phyloP scores from a whole-genome alignment of 352 stramenopile species.

The Pythium brachiatum region DNA sequence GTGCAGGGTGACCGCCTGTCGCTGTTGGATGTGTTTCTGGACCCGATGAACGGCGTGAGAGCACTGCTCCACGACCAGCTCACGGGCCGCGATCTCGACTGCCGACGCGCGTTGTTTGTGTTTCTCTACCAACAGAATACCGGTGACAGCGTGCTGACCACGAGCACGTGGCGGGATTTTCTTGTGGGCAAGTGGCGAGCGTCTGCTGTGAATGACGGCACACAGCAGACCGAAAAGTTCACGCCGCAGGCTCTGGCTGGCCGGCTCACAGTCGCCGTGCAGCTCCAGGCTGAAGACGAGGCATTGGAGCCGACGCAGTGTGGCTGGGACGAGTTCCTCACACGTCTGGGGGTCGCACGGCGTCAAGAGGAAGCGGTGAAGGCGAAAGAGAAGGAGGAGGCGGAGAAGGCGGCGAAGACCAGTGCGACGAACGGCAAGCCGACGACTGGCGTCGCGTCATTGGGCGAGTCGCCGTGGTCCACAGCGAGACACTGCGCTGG shows the following conservation, averaged over 20 bases:
- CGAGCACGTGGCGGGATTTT: slow-evolving; percentile 47
- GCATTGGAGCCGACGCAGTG: slow-evolving; percentile 4
- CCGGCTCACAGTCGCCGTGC: slow-evolving; percentile 41
- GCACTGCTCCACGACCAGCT: slow-evolving; percentile 47
- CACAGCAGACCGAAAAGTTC: slow-evolving; percentile 40
- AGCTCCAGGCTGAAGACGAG: slow-evolving; percentile 7
- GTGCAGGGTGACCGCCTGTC: slow-evolving; percentile 42
- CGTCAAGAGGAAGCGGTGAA: background rate
- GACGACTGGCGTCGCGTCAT: background rate
- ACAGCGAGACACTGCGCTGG: no score
- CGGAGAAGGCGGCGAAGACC: background rate
- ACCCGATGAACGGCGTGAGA: slow-evolving; percentile 65
- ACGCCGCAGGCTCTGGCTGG: slow-evolving; percentile 68
- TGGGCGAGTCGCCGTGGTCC: background rate
- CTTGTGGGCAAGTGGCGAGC: slow-evolving; percentile 48
- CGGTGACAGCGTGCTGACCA: slow-evolving; percentile 6
- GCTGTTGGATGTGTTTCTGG: slow-evolving; percentile 64
- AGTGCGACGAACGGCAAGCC: background rate
- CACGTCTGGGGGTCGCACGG: background rate
- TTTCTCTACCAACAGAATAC: slow-evolving; percentile 43
- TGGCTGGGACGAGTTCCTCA: slow-evolving; percentile 2
- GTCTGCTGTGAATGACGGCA: slow-evolving; percentile 1
- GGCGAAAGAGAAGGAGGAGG: background rate
- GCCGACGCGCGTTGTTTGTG: slow-evolving; percentile 50
- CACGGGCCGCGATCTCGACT: slow-evolving; percentile 38